These are phyloP conservation scores for Solanum arcanum DNA, from an alignment of 257 asterid species.

Conservation along the genomic window DNA sequence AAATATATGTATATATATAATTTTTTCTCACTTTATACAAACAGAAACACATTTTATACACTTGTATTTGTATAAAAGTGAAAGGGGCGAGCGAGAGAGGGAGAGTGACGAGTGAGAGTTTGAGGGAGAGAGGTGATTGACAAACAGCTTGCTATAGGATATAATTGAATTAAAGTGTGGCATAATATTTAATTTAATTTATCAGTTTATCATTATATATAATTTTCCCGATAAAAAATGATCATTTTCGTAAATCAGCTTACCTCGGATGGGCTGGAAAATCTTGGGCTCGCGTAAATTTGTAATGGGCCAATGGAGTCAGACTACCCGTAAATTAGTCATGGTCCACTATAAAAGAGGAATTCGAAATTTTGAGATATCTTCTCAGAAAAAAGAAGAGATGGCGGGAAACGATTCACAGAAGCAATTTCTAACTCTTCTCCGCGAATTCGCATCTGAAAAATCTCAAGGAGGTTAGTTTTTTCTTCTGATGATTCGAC, in stretches of 20 bases:
- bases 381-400: not conserved
- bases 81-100: no score
- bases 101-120: no score
- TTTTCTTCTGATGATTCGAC: not conserved
- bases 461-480: slow-evolving; percentile 68
- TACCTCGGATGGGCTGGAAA: not conserved
- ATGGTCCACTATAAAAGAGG: not conserved
- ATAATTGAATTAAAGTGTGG: no score
- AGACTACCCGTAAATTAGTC: not conserved
- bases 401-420: slow-evolving; percentile 89
- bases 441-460: slow-evolving; percentile 59
- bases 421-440: slow-evolving; percentile 44
- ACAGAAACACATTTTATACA: no score
- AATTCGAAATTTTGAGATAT: not conserved
- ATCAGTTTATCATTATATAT: no score
- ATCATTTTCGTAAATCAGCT: not conserved
- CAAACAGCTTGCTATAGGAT: no score
- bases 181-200: no score
- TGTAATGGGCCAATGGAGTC: not conserved
- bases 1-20: no score
- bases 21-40: no score
- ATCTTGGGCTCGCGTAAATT: not conserved
- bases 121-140: no score
- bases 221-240: no score
- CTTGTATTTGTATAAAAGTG: no score